phyloP scores from a whole-genome alignment of 2,329 filamentous ascomycete genomes.

The Didymella lethalis region DNA sequence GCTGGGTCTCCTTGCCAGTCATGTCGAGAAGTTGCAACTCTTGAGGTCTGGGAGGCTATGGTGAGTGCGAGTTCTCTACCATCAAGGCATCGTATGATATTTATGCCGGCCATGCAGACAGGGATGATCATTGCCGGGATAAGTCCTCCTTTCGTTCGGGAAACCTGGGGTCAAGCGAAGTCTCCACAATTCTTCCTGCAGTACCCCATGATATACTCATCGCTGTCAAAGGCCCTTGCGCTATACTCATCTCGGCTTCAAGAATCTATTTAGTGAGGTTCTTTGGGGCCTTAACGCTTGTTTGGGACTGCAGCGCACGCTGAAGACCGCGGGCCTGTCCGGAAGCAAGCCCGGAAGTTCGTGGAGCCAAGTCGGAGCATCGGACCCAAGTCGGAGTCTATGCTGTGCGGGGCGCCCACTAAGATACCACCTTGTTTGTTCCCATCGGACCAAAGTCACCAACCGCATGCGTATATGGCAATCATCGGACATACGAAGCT shows the following conservation, averaged over 20 bases:
- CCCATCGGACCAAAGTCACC: neutral
- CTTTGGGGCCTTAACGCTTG: neutral
- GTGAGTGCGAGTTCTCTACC: neutral
- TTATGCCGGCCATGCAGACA: constrained; percentile 22
- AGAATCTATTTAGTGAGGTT: neutral
- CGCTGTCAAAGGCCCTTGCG: constrained; percentile 3
- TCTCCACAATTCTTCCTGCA: constrained; percentile 10
- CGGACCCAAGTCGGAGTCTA: constrained; percentile 10
- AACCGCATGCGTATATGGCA: neutral
- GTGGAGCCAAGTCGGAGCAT: constrained; percentile 11
- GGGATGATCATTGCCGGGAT: constrained; percentile 26
- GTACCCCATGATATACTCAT: constrained; percentile 25
- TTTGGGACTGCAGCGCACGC: neutral
- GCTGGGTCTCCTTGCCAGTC: constrained; percentile 30
- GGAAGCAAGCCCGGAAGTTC: constrained; percentile 1
- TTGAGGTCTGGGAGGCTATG: neutral
- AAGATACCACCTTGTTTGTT: neutral
- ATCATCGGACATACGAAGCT: neutral
- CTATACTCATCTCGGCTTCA: constrained; percentile 9
- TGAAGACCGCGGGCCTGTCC: neutral
- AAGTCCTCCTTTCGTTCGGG: constrained; percentile 4
- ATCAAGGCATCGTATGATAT: constrained; percentile 19
- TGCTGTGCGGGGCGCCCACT: neutral
- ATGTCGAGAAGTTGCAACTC: constrained; percentile 16
- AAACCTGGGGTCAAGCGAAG: constrained; percentile 28